Evolutionary conservation across 176 grass and related monocot species (phyloP).

Genomic region (Oryza punctata): DNA sequence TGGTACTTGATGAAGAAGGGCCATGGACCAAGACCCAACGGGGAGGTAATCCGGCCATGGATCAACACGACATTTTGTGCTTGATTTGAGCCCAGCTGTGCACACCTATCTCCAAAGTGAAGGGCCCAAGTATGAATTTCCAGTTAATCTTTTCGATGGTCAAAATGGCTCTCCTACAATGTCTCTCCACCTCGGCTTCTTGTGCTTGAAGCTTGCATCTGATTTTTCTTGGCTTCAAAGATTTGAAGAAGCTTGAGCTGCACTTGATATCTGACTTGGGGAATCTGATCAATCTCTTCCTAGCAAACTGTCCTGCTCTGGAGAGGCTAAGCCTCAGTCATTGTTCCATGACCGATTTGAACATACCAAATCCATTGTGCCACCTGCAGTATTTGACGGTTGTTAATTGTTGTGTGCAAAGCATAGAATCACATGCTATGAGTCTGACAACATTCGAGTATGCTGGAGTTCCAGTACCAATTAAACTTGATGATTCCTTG

Average conservation of each 20-base stretch:
- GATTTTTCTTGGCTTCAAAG: neutral
- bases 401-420: neutral
- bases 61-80: neutral
- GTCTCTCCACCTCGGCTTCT: neutral
- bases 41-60: too few relatives aligned
- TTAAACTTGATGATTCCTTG: neutral
- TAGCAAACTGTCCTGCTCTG: neutral
- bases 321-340: neutral
- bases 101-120: neutral
- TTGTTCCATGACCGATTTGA: neutral
- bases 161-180: neutral
- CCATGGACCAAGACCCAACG: too few relatives aligned
- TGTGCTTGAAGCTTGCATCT: too few relatives aligned
- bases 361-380: neutral
- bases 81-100: neutral
- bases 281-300: neutral
- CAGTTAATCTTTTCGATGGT: neutral
- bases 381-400: neutral
- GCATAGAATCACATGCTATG: constrained; percentile 6
- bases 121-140: neutral
- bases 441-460: constrained; percentile 19
- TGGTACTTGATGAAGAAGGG: too few relatives aligned
- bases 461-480: neutral
- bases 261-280: neutral
- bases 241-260: neutral